Percentiles rank a stretch among this genome's conserved stretches.
phyloP scores from a whole-genome alignment of 371 early-diverging fungal genomes.

The Mucor sp. region DNA sequence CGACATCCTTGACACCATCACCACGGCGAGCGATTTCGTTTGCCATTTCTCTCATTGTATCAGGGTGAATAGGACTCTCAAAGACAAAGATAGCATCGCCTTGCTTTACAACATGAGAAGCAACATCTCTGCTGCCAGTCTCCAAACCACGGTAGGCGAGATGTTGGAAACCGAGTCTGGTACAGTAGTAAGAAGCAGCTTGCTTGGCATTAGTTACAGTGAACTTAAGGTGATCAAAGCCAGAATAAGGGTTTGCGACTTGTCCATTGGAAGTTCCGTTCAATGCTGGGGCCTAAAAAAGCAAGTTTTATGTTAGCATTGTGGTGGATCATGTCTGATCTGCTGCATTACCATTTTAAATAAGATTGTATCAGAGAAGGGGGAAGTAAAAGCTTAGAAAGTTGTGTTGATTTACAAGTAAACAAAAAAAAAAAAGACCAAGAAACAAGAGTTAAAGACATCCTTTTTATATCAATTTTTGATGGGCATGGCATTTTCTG shows the following conservation, averaged over 20 bases:
- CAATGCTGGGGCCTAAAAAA: conserved; percentile 22
- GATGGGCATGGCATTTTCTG: background rate
- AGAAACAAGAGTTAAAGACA: background rate
- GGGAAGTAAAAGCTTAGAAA: background rate
- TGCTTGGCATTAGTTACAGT: conserved; percentile 95
- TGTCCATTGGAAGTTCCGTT: conserved; percentile 18
- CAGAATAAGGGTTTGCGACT: conserved; percentile 36
- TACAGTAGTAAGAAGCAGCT: conserved; percentile 90
- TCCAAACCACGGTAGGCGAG: conserved; percentile 95
- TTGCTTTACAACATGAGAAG: conserved; percentile 85
- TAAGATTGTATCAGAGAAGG: background rate
- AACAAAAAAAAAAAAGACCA: background rate
- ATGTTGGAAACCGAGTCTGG: conserved; percentile 90
- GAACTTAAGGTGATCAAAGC: conserved; percentile 80
- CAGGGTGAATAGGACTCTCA: conserved; percentile 91
- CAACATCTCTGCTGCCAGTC: conserved; percentile 88
- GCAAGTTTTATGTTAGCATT: background rate
- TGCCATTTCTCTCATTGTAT: conserved; percentile 66
- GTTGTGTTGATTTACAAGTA: too few relatives aligned
- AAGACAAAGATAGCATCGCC: conserved; percentile 86
- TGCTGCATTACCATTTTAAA: background rate
- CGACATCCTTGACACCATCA: conserved; percentile 95
- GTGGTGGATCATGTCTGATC: background rate
- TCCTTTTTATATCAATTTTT: conserved; percentile 6
- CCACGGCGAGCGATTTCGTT: conserved; percentile 83